phyloP scores from a whole-genome alignment of 2,329 filamentous ascomycete species.

The Capronia coronata region DNA sequence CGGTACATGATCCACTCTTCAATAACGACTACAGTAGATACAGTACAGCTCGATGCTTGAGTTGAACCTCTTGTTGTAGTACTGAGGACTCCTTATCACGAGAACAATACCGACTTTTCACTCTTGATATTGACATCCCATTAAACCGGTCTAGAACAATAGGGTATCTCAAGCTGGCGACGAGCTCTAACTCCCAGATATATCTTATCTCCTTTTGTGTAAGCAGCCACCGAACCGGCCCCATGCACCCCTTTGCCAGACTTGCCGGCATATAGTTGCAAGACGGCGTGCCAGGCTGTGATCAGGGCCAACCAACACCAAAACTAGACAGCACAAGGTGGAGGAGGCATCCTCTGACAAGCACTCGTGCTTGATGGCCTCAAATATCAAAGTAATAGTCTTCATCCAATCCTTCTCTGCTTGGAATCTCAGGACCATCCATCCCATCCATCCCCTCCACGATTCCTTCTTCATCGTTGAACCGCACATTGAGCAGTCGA shows the following conservation, averaged over 20 bases:
- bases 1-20: too few relatives aligned
- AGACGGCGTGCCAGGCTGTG: background rate
- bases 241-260: background rate
- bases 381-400: conserved; percentile 77
- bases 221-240: too few relatives aligned
- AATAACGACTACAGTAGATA: too few relatives aligned
- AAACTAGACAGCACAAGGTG: too few relatives aligned
- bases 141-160: conserved; percentile 2
- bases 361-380: background rate
- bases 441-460: conserved; percentile 51
- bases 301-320: background rate
- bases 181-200: background rate
- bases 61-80: too few relatives aligned
- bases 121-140: too few relatives aligned
- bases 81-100: too few relatives aligned
- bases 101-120: too few relatives aligned
- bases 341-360: background rate
- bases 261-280: background rate
- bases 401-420: conserved; percentile 77
- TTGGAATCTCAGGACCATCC: conserved; percentile 64
- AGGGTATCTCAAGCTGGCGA: conserved; percentile 5
- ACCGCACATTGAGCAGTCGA: conserved; percentile 78
- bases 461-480: conserved; percentile 67
- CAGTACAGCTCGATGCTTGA: too few relatives aligned
- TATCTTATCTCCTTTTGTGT: too few relatives aligned